These are phyloP conservation scores for Thyridium curvatum DNA, from an alignment of 2,329 filamentous ascomycete species.

Conservation along the genomic window DNA sequence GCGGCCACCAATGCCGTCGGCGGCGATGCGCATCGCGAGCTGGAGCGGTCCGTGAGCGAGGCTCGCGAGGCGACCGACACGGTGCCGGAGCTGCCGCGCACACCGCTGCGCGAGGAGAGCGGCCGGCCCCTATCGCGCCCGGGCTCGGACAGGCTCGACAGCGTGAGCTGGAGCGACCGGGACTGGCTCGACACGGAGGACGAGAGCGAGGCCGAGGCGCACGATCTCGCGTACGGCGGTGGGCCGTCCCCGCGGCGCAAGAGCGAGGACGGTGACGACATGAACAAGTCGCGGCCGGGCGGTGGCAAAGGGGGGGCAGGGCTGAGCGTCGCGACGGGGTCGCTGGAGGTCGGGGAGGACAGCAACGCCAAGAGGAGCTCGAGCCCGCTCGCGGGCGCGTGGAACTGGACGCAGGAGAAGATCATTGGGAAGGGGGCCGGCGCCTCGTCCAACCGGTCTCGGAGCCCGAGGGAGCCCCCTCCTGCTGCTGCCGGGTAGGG, in stretches of 20 bases:
- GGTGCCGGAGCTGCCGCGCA: conserved; percentile 36
- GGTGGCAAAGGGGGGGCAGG: conserved; percentile 5
- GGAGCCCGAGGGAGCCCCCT: no score
- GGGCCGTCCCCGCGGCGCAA: neutral
- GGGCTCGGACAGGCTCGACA: conserved; percentile 36
- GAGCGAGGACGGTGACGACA: neutral
- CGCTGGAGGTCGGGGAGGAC: conserved; percentile 1
- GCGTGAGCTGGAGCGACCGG: conserved; percentile 58
- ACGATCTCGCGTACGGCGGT: neutral
- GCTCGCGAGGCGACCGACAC: conserved; percentile 34
- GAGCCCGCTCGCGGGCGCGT: conserved; percentile 22
- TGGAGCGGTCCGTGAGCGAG: conserved; percentile 14
- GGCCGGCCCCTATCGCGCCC: conserved; percentile 12
- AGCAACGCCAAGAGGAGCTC: conserved; percentile 2
- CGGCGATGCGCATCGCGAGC: no score
- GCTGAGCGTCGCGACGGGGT: conserved; percentile 3
- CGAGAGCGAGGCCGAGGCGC: conserved; percentile 30
- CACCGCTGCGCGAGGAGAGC: conserved; percentile 8
- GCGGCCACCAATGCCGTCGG: no score
- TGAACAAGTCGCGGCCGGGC: no score
- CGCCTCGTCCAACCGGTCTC: no score
- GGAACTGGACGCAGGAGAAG: conserved; percentile 47
- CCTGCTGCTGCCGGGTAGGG: no score
- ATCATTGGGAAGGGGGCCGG: conserved; percentile 36
- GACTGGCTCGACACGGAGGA: conserved; percentile 53